Base-by-base conservation (phyloP, 2,329 filamentous ascomycete genomes). In the Fusarium hostae region DNA sequence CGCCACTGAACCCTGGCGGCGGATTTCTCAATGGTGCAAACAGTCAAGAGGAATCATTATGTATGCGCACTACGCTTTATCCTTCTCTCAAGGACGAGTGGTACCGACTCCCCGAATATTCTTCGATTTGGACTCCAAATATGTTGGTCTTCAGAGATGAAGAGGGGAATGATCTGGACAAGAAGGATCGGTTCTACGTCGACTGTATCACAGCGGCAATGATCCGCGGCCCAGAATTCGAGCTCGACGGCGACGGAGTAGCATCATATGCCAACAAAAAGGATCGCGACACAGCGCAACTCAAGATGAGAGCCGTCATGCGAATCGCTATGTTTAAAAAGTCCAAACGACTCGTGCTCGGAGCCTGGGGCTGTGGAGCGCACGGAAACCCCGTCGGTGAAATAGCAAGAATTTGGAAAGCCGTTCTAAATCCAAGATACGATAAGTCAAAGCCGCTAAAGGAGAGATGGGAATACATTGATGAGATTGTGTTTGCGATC, bases 341-440 rank as follows among this genome's bases (percentile, higher is more conserved):
- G 0, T 82, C 82, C 7, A 81, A 79, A 40, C 84, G 81, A 60
- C 72, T 91, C 1, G 86, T 92, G 0, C 80, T 91, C 0, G 90
- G 90, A 0, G 89, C 89, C 0, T 91, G 89, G 88, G 90, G 90
- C 0, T 91, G 89, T 66, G 89, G 89, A 5, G 88, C 88, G 0
- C 89, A 90, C 63, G 88, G 88, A 0, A 91, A 91, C 68, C 90
- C 89, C 0, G 84, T 89, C 0, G 79, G 79, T 3, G 88, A 91
- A 77, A 80, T 91, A 34, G 89, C 89, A 18, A 79, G 81, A 22
- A 83, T 86, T 1, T 92, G 89, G 79, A 75, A 76, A 16, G 80
- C 79, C 40, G 78, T 79, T 2, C 59, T 81, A 3, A 32, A 73
- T n/a, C 73, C 66, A 1, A 75, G 39, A 32, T 65, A 68, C 9